A percentile compares a stretch with the other conserved stretches of the same genome.
Evolutionary conservation across 768 basidiomycete species (phyloP).

Genomic region (Chlorophyllum brunneum): DNA sequence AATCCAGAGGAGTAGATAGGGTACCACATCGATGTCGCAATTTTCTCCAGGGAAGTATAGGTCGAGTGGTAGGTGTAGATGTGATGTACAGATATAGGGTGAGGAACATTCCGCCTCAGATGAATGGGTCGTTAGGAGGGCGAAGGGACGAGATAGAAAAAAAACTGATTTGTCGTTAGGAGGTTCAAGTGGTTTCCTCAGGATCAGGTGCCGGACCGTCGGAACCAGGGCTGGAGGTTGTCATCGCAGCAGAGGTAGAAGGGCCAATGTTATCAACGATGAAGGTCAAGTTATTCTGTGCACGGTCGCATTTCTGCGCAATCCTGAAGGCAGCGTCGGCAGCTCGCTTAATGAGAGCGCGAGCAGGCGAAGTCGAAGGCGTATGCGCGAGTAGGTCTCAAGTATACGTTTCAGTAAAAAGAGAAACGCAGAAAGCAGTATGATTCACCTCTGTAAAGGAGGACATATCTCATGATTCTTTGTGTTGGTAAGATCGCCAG

Average conservation of each 20-base stretch:
- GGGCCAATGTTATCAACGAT: background rate
- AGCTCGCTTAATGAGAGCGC: constrained; percentile 52
- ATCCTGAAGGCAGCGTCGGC: constrained; percentile 54
- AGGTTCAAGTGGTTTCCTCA: background rate
- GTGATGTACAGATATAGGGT: too few relatives aligned
- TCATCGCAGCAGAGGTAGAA: background rate
- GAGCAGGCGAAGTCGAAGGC: constrained; percentile 48
- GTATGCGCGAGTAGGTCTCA: constrained; percentile 56
- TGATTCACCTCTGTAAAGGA: constrained; percentile 53
- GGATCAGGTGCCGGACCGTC: background rate
- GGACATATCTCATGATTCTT: constrained; percentile 62
- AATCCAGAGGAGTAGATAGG: too few relatives aligned
- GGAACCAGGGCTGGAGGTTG: background rate
- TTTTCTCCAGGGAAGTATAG: too few relatives aligned
- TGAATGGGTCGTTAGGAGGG: too few relatives aligned
- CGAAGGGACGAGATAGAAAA: background rate
- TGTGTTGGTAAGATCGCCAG: constrained; percentile 66
- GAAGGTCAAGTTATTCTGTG: constrained; percentile 48
- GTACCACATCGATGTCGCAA: too few relatives aligned
- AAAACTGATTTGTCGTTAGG: background rate
- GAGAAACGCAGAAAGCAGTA: background rate
- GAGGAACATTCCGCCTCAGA: too few relatives aligned
- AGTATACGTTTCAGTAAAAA: constrained; percentile 1
- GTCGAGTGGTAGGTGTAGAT: too few relatives aligned
- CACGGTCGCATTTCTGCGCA: constrained; percentile 56